Evolutionary conservation across 73 alveolate genomes (phyloP).

Genomic region (Paraurostyla sp.): DNA sequence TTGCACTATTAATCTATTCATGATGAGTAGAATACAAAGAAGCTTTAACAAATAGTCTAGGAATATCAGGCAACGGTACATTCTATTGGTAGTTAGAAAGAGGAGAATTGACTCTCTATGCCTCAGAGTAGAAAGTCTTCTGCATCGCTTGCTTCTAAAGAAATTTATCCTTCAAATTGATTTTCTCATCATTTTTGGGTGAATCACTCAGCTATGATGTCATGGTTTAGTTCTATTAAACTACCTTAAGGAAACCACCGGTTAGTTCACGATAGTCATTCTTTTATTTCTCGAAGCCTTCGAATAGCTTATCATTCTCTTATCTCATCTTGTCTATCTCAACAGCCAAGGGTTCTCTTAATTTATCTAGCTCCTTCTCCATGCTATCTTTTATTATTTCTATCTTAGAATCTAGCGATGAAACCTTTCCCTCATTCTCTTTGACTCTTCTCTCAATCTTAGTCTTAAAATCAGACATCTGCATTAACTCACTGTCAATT

Average conservation of each 20-base stretch:
- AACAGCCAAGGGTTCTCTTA: constrained; percentile 29
- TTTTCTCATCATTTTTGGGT: background rate
- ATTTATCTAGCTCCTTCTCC: background rate
- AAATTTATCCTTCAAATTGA: background rate
- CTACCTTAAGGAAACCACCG: constrained; percentile 32
- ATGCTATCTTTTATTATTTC: background rate
- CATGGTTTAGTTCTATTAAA: background rate
- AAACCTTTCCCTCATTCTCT: background rate
- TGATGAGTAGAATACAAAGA: background rate
- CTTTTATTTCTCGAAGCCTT: constrained; percentile 3
- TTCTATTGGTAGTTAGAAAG: background rate
- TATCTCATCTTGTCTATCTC: constrained; percentile 22
- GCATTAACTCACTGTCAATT: background rate
- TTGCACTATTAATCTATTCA: background rate
- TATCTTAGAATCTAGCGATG: background rate
- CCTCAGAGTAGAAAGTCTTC: constrained; percentile 8
- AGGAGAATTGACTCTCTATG: constrained; percentile 12
- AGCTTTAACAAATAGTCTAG: constrained; percentile 11
- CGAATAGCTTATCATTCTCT: background rate
- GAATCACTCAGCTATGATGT: background rate
- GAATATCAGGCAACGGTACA: constrained; percentile 41
- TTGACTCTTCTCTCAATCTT: background rate
- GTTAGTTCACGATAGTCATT: constrained; percentile 43
- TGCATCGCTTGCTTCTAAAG: background rate
- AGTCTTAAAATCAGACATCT: background rate